Evolutionary conservation across 1,284 basidiomycete species (phyloP).

Genomic region (Sphagnurus paluster): DNA sequence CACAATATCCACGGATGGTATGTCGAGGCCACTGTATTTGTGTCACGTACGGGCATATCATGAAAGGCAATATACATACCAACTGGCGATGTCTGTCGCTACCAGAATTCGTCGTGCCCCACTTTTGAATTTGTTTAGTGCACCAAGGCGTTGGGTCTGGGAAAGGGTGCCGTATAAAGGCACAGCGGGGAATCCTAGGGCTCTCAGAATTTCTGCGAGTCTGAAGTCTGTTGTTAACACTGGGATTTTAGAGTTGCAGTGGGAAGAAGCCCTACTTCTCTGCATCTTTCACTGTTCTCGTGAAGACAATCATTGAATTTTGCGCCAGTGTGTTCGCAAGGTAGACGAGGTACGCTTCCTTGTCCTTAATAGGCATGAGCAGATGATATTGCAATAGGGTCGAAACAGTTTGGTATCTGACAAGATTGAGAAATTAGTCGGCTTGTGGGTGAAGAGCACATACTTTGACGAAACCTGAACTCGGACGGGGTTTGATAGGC

Average conservation of each 20-base stretch:
- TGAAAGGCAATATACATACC: constrained; percentile 45
- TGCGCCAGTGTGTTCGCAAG: constrained; percentile 88
- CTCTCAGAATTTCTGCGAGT: constrained; percentile 86
- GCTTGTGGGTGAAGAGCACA: constrained; percentile 26
- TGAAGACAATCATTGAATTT: constrained; percentile 96
- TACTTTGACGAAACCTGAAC: constrained; percentile 94
- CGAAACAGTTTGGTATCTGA: constrained; percentile 94
- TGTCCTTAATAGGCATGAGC: constrained; percentile 90
- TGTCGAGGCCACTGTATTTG: constrained; percentile 90
- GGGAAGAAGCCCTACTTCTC: constrained; percentile 68
- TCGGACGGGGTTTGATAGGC: constrained; percentile 89
- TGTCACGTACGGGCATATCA: constrained; percentile 10
- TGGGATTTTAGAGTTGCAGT: not conserved
- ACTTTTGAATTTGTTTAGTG: constrained; percentile 94
- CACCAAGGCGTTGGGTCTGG: constrained; percentile 92
- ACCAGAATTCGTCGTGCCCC: constrained; percentile 94
- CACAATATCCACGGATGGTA: constrained; percentile 94
- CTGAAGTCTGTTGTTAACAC: constrained; percentile 39
- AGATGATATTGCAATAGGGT: constrained; percentile 96
- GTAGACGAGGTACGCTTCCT: constrained; percentile 92
- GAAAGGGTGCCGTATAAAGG: constrained; percentile 95
- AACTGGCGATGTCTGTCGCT: constrained; percentile 97
- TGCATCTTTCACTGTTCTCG: constrained; percentile 93
- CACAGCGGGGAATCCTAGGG: constrained; percentile 92
- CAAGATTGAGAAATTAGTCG: constrained; percentile 4